These are phyloP conservation scores for Exobasidium rhododendri DNA, from an alignment of 1,284 basidiomycete genomes.

Conservation along the genomic window DNA sequence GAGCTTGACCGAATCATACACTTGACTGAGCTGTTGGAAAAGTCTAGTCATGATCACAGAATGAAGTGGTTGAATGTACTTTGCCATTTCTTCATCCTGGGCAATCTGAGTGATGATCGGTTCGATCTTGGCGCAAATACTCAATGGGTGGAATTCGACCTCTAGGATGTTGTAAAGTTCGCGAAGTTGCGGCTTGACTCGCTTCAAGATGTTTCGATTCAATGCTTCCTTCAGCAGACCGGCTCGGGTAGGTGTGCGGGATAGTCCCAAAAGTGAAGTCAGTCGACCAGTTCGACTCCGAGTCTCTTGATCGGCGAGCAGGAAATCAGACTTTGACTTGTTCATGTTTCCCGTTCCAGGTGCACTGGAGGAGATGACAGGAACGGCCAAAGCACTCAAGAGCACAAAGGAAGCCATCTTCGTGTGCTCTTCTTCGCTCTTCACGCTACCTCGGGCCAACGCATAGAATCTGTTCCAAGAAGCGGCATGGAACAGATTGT, in stretches of 20 bases:
- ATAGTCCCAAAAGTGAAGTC: constrained; percentile 79
- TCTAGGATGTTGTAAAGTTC: constrained; percentile 86
- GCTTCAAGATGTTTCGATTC: constrained; percentile 77
- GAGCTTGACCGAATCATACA: constrained; percentile 80
- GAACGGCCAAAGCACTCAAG: constrained; percentile 87
- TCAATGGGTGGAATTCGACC: constrained; percentile 90
- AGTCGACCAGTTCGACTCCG: constrained; percentile 69
- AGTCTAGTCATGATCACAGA: constrained; percentile 88
- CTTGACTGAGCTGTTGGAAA: constrained; percentile 88
- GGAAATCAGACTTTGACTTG: constrained; percentile 58
- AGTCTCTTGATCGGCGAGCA: constrained; percentile 62
- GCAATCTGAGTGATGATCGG: constrained; percentile 67
- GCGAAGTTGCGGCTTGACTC: constrained; percentile 73
- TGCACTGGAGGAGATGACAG: constrained; percentile 67
- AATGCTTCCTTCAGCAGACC: constrained; percentile 64
- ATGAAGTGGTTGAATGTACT: constrained; percentile 83
- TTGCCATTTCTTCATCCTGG: constrained; percentile 48
- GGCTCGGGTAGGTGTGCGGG: constrained; percentile 79
- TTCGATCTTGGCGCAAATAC: constrained; percentile 76
- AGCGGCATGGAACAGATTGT: constrained; percentile 92
- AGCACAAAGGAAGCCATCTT: constrained; percentile 87
- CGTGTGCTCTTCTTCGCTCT: constrained; percentile 69
- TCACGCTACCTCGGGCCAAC: constrained; percentile 42
- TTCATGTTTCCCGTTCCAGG: constrained; percentile 62
- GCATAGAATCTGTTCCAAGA: constrained; percentile 81